Base-by-base conservation (phyloP, 2,329 filamentous ascomycete species). In the Penicillium sp. region DNA sequence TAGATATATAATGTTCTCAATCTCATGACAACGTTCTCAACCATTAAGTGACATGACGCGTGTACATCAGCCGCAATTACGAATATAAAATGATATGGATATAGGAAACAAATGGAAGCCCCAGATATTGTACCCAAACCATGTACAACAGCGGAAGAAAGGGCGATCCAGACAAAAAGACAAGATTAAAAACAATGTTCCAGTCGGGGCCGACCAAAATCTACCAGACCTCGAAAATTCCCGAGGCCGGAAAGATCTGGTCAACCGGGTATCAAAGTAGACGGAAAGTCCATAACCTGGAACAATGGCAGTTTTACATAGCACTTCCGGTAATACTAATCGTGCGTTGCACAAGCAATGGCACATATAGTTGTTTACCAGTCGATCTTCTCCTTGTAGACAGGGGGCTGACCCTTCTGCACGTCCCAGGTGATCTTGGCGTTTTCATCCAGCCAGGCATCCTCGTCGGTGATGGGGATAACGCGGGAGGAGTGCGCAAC, bases 401-500 rank as follows among this genome's bases (percentile, higher is more conserved):
- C 82, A 3, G 85, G 85, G 43, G 85, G 83, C 55, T 78, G 68
- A 31, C 79, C 83, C 50, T 76, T 78, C 56, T 84, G 78, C 10
- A 76, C 67, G 66, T 85, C 79, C 83, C 84, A 87, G 21, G 79
- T 71, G 55, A 88, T 76, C 61, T 83, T 84, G 71, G 87, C 87
- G 76, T 91, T 89, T 63, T 89, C 88, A 64, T 89, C 81, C 47
- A 93, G 74, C 46, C 76, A 81, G 40, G 88, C 88, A 16, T 87
- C 88, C 61, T 91, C 88, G 62, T 96, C 91, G 0, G 89, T 92
- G 60, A 95, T 93, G 1, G 87, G 84, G 26, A 91, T 89, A 28
- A 90, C 82, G 65, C 83, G 84, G 61, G 79, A 79, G 0, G 89
- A 89, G 64, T 94, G 89, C 11, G 79, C 79, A 49, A 94, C 80